Conservation (phyloP, 2,329 filamentous ascomycete genomes). For the Epichloe brachyelytri region DNA sequence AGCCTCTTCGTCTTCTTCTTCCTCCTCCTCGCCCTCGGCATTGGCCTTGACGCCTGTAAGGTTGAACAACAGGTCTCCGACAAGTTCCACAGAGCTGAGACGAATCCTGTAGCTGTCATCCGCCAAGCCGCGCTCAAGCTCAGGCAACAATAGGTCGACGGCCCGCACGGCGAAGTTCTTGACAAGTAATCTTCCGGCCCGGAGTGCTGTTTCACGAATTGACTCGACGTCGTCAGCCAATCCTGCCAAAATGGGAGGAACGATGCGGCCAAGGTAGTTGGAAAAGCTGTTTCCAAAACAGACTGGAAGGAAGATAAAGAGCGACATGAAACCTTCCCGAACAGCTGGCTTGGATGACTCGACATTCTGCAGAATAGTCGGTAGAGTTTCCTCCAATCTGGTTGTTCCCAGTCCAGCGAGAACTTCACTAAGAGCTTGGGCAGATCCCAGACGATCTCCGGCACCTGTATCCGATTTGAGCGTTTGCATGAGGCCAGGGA, state of each 20-base stretch:
- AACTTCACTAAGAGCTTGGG: constrained; percentile 91
- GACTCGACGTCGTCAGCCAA: constrained; percentile 93
- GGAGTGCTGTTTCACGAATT: constrained; percentile 90
- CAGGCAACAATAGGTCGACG: constrained; percentile 85
- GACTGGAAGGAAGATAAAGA: constrained; percentile 97
- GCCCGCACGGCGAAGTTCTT: constrained; percentile 97
- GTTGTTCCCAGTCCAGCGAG: constrained; percentile 87
- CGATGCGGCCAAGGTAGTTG: constrained; percentile 88
- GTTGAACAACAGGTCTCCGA: constrained; percentile 94
- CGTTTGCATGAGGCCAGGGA: constrained; percentile 93
- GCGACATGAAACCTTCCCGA: constrained; percentile 96
- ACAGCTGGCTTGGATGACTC: constrained; percentile 81
- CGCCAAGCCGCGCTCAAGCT: constrained; percentile 90
- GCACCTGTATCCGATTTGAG: constrained; percentile 95
- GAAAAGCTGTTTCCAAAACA: constrained; percentile 99
- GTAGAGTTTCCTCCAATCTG: constrained; percentile 86
- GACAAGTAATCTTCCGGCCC: constrained; percentile 84
- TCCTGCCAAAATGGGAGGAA: constrained; percentile 86
- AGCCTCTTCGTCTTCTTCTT: constrained; percentile 48
- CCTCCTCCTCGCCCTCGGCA: constrained; percentile 63
- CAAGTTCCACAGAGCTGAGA: constrained; percentile 93
- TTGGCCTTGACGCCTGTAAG: constrained; percentile 85
- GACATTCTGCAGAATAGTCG: constrained; percentile 92
- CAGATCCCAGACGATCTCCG: constrained; percentile 88
- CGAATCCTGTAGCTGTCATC: constrained; percentile 96